Base-by-base conservation (phyloP, 2,329 filamentous ascomycete species). In the Paecilomyces sp. region DNA sequence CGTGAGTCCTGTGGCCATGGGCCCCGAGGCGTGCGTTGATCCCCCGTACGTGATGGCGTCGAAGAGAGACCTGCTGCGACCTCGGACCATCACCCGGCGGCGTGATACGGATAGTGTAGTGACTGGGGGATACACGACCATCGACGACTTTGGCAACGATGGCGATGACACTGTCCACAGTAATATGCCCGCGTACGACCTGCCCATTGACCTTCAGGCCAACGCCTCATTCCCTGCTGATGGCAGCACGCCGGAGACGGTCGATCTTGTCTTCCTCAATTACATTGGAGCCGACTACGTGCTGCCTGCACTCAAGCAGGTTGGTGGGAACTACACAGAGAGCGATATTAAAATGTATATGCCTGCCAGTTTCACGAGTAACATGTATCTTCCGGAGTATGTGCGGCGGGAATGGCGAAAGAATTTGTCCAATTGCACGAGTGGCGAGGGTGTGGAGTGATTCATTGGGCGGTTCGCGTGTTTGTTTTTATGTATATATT, bases 81-180 rank as follows among this genome's bases (percentile, higher is more conserved):
- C 57, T 50, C 65, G 67, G 22, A 61, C 64, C 30, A 61, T 71
- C 31, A 60, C 60, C 25, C 66, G 67, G 11, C 66, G 67, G 15
- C 69, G 68, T 54, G 63, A 63, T 11, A 41, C 62, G 9, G 13
- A 31, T 22, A 30, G 56, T 7, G 56, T 57, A 15, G 34, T 68
- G 3, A 65, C 58, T 24, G 60, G 67, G 3, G 71, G 71, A 5
- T 72, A 73, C 58, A 64, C 63, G 15, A 74, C 71, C 5, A 65
- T 60, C 15, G 71, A 74, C 55, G 71, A 74, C 61, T 70, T 74
- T 57, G 71, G 71, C 24, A 62, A 22, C 15, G 70, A 72, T 55
- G 71, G 71, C 7, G 71, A 74, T 58, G 72, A 74, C 55, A 72
- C 69, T 30, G 60, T 65, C 5, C 71, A 74, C 50, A 55, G 28